Evolutionary conservation across 2,329 filamentous ascomycete genomes (phyloP).

Genomic region (Colletotrichum theobromicola): DNA sequence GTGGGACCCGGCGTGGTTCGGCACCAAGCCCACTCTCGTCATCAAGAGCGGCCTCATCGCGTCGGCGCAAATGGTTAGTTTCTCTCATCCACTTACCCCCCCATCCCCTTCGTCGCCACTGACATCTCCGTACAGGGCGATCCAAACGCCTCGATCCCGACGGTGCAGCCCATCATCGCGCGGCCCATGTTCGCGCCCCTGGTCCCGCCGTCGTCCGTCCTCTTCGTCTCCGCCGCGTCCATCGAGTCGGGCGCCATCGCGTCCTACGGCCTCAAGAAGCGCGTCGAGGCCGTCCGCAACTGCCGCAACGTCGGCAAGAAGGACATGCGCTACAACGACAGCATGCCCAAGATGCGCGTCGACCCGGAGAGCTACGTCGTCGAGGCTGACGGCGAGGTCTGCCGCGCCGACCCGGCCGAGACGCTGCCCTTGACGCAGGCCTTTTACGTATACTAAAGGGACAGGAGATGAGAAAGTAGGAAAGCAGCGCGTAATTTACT

Average conservation of each 20-base stretch:
- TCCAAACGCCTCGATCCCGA: constrained; percentile 84
- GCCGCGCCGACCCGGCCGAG: constrained; percentile 74
- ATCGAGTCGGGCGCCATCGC: constrained; percentile 70
- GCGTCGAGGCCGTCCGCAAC: constrained; percentile 78
- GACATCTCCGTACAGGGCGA: too few relatives aligned
- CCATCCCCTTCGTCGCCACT: not conserved
- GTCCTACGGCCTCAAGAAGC: constrained; percentile 78
- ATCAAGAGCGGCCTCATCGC: constrained; percentile 89
- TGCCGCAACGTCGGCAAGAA: constrained; percentile 79
- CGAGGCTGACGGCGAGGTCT: constrained; percentile 80
- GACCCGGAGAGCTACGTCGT: constrained; percentile 91
- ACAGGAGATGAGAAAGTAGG: too few relatives aligned
- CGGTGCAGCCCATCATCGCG: constrained; percentile 82
- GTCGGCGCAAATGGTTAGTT: constrained; percentile 79
- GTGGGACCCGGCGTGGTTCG: constrained; percentile 87
- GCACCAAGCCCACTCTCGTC: constrained; percentile 81
- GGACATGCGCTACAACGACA: constrained; percentile 91
- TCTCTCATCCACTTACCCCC: not conserved
- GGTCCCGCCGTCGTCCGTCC: constrained; percentile 74
- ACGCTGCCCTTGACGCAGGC: constrained; percentile 77
- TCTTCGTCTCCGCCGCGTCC: constrained; percentile 81
- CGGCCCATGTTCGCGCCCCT: constrained; percentile 85
- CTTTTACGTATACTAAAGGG: constrained; percentile 73
- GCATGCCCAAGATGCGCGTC: constrained; percentile 85
- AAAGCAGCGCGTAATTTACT: not conserved